phyloP scores from a whole-genome alignment of 2,329 filamentous ascomycete species.

The Colletotrichum sublineola region DNA sequence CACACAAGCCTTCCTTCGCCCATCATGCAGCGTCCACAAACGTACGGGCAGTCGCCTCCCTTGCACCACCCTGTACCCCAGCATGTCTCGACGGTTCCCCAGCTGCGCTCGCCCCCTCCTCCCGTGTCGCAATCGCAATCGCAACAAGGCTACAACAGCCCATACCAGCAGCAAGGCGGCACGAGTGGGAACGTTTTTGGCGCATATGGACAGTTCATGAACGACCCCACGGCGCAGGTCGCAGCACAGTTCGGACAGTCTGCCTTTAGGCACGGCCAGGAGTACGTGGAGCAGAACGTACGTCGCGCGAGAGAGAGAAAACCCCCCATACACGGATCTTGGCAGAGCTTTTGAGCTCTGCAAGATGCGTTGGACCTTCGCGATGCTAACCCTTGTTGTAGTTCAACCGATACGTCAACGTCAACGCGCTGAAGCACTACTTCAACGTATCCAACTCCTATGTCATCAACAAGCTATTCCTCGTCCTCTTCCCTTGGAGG shows the following conservation, averaged over 20 bases:
- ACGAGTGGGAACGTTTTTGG: constrained; percentile 69
- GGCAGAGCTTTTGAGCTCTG: neutral
- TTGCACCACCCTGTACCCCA: constrained; percentile 98
- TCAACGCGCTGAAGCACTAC: constrained; percentile 96
- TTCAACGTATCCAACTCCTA: constrained; percentile 99
- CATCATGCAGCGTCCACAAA: constrained; percentile 85
- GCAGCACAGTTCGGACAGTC: constrained; percentile 94
- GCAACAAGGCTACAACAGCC: constrained; percentile 75
- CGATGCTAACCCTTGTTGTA: constrained; percentile 47
- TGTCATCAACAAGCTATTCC: constrained; percentile 90
- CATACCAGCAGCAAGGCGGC: constrained; percentile 77
- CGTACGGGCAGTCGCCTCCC: constrained; percentile 90
- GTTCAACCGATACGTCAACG: constrained; percentile 84
- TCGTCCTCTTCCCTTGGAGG: constrained; percentile 97
- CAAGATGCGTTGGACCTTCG: neutral
- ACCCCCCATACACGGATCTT: neutral
- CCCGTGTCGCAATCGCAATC: constrained; percentile 79
- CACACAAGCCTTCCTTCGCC: constrained; percentile 27
- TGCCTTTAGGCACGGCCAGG: constrained; percentile 90
- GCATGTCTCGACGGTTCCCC: constrained; percentile 97
- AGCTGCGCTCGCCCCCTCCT: constrained; percentile 93
- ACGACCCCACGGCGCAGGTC: constrained; percentile 94
- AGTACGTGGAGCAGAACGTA: constrained; percentile 97
- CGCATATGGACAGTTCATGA: constrained; percentile 93
- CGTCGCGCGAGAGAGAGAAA: constrained; percentile 48